A percentile compares a stretch with the other conserved stretches of the same genome.
Evolutionary conservation across 345 rosid genomes (phyloP).

Genomic region (Psidium guajava): DNA sequence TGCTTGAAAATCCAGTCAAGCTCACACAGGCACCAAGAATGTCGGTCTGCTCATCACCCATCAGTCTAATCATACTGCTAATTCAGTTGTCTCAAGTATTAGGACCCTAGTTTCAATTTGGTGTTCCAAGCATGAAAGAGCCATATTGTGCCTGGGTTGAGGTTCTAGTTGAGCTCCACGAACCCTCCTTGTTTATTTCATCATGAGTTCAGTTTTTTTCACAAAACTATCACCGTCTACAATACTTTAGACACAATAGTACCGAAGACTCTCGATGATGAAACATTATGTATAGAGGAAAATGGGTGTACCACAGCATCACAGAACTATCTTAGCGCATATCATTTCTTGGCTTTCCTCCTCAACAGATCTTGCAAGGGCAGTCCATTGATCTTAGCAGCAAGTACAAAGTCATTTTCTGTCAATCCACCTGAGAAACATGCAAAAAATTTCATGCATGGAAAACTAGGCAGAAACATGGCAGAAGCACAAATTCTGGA

Average conservation of each 20-base stretch:
- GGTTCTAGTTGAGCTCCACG: not conserved
- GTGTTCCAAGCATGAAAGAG: not conserved
- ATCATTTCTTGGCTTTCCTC: conserved; percentile 2
- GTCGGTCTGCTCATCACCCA: not conserved
- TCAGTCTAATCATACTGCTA: not conserved
- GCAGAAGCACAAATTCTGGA: not conserved
- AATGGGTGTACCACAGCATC: not conserved
- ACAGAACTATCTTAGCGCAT: not conserved
- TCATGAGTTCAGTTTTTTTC: not conserved
- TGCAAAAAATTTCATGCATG: not conserved
- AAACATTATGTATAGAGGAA: not conserved
- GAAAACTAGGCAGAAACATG: not conserved
- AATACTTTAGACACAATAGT: not conserved
- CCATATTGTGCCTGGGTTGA: not conserved
- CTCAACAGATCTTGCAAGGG: conserved; percentile 54
- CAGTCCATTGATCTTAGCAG: conserved; percentile 66
- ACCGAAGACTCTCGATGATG: not conserved
- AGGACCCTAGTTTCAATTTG: not conserved
- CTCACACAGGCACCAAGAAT: not conserved
- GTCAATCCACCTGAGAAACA: conserved; percentile 57
- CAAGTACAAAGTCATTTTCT: conserved; percentile 91
- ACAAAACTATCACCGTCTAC: not conserved
- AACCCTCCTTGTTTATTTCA: not conserved
- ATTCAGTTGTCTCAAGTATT: not conserved
- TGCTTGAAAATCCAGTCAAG: not conserved